phyloP scores from a whole-genome alignment of 345 rosid species.

The Euphorbia tirucalli region DNA sequence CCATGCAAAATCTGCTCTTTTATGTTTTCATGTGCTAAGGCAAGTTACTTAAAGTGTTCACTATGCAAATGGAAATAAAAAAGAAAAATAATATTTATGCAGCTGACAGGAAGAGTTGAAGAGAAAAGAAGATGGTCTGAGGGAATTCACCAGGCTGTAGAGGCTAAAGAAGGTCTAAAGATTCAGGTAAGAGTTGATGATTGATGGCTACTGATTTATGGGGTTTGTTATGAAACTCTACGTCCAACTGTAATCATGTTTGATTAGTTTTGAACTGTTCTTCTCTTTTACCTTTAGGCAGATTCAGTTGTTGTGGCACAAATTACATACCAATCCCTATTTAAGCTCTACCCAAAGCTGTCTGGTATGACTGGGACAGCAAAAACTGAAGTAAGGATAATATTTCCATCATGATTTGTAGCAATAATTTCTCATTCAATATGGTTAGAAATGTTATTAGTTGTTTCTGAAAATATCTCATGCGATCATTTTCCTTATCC shows the following conservation, averaged over 20 bases:
- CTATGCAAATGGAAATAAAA: neutral
- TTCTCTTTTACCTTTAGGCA: conserved; percentile 50
- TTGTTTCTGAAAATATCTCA: conserved; percentile 8
- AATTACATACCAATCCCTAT: conserved; percentile 93
- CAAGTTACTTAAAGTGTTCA: neutral
- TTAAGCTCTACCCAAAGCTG: conserved; percentile 93
- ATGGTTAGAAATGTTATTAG: neutral
- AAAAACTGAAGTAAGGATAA: conserved; percentile 77
- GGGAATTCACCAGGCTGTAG: conserved; percentile 97
- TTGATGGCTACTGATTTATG: conserved; percentile 10
- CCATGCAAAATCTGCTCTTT: neutral
- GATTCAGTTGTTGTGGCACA: conserved; percentile 96
- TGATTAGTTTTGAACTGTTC: conserved; percentile 13
- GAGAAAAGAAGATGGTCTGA: conserved; percentile 98
- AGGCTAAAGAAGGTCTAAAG: conserved; percentile 93
- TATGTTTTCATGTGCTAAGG: neutral
- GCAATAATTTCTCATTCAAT: conserved; percentile 10
- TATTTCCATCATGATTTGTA: neutral
- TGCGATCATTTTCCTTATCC: conserved; percentile 7
- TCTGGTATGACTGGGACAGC: conserved; percentile 99
- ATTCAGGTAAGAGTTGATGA: conserved; percentile 54
- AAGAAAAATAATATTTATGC: conserved; percentile 21
- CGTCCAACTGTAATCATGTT: neutral
- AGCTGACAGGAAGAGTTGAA: conserved; percentile 97
- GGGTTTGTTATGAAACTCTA: conserved; percentile 11